Base-by-base conservation (phyloP, 495 filamentous ascomycete species). In the Talaromyces thailandensis region DNA sequence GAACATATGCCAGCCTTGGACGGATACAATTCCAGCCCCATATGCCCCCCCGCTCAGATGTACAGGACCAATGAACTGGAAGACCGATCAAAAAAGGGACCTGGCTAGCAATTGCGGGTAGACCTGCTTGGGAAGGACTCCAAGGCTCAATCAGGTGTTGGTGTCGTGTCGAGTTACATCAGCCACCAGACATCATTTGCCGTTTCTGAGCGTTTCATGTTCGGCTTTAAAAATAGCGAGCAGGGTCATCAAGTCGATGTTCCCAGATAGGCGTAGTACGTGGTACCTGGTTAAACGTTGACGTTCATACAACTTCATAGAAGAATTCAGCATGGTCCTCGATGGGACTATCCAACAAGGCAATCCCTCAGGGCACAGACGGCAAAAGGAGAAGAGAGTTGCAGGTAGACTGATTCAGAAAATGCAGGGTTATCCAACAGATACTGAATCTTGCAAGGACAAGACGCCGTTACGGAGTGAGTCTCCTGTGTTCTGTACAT, bases 81-180 rank as follows among this genome's bases (percentile, higher is more conserved):
- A 31, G 55, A 16, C 55, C 55, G 12, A 21, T 35, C 14, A 23
- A 35, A 23, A 35, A 57, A 8, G 8, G 29, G 26, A 57, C 51
- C 51, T 55, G 29, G 55, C 55, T 35, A 18, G 29, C 16, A 23
- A 9, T 18, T 57, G 18, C 26, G 26, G 21, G 29, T 57, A 57
- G 26, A 32, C 55, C 55, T 57, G 29, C 55, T 57, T 31, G 26
- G 29, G 29, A 26, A 35, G 53, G 53, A 14, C 28, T 56, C 21
- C 53, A 56, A 56, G 26, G 25, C 53, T 56, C 18, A 8, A 35
- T 32, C 53, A 29, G 55, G 6, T n/a, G 29, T 23, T 21, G 29
- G 55, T 35, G 55, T 57, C 26, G 6, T 57, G 14, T 57, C 55
- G 29, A 57, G 55, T 57, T 57, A 57, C 26, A 57, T 57, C 55